These are phyloP conservation scores for Halophytophthora polymorphica DNA, from an alignment of 352 stramenopile species.

Conservation along the genomic window DNA sequence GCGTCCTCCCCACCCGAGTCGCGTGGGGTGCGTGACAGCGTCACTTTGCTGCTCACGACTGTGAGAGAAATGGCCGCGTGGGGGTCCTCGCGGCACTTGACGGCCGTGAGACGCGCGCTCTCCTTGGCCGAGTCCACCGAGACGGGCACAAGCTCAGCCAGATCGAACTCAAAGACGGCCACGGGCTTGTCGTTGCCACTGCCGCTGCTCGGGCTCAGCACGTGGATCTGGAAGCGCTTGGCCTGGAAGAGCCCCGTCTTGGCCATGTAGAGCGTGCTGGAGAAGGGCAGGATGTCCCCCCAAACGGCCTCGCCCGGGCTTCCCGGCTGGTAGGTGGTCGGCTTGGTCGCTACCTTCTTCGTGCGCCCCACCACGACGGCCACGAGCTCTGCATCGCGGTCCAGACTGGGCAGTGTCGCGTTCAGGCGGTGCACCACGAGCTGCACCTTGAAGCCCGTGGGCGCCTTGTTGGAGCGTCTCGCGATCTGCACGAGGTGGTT, in stretches of 20 bases:
- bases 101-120: conserved; percentile 46
- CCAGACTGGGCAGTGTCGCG: conserved; percentile 41
- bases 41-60: conserved; percentile 50
- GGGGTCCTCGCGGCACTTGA: conserved; percentile 54
- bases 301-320: conserved; percentile 61
- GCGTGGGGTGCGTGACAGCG: conserved; percentile 10
- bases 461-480: conserved; percentile 53
- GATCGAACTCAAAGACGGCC: conserved; percentile 65
- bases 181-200: conserved; percentile 52
- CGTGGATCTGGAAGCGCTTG: conserved; percentile 65
- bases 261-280: conserved; percentile 69
- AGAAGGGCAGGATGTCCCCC: conserved; percentile 75
- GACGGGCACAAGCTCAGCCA: conserved; percentile 60
- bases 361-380: conserved; percentile 69
- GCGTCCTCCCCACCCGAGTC: conserved; percentile 11
- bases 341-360: conserved; percentile 65
- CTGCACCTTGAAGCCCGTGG: conserved; percentile 66
- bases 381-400: conserved; percentile 45
- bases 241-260: conserved; percentile 69
- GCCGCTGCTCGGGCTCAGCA: conserved; percentile 26
- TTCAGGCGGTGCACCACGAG: conserved; percentile 67
- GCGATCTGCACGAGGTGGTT: conserved; percentile 67
- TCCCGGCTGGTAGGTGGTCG: conserved; percentile 40
- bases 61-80: conserved; percentile 64
- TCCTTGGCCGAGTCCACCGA: conserved; percentile 65